Percentiles rank a stretch among this genome's conserved stretches.
phyloP scores from a whole-genome alignment of 352 stramenopile species.

The Detonula confervacea region DNA sequence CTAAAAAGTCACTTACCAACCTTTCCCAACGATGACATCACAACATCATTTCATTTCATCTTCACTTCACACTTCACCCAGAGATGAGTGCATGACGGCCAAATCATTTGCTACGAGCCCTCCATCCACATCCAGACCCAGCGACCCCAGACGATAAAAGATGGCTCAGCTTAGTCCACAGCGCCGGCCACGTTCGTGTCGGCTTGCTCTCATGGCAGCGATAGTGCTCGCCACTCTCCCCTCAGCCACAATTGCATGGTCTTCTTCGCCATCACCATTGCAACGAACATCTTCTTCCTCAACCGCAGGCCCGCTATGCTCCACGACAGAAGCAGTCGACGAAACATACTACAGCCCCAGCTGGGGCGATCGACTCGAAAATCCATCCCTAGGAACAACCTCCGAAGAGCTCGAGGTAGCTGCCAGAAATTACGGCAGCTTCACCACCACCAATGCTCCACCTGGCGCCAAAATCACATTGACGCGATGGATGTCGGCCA shows the following conservation, averaged over 20 bases:
- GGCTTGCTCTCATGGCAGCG: neutral
- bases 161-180: too few relatives aligned
- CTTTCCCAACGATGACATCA: too few relatives aligned
- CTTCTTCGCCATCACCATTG: neutral
- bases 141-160: too few relatives aligned
- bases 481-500: constrained; percentile 48
- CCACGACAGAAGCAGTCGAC: constrained; percentile 8
- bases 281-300: neutral
- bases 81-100: too few relatives aligned
- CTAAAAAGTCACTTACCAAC: too few relatives aligned
- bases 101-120: too few relatives aligned
- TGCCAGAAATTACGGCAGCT: constrained; percentile 9
- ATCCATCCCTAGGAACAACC: neutral
- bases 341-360: constrained; percentile 23
- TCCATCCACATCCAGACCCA: too few relatives aligned
- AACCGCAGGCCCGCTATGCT: neutral
- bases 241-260: neutral
- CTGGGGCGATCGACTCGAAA: neutral
- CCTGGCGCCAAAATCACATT: constrained; percentile 48
- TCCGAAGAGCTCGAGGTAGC: constrained; percentile 32
- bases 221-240: neutral
- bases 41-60: too few relatives aligned
- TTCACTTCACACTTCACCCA: too few relatives aligned
- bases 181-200: too few relatives aligned
- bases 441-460: neutral